Conservation (phyloP, 208 protist genomes). For the Porcisia hertigi region DNA sequence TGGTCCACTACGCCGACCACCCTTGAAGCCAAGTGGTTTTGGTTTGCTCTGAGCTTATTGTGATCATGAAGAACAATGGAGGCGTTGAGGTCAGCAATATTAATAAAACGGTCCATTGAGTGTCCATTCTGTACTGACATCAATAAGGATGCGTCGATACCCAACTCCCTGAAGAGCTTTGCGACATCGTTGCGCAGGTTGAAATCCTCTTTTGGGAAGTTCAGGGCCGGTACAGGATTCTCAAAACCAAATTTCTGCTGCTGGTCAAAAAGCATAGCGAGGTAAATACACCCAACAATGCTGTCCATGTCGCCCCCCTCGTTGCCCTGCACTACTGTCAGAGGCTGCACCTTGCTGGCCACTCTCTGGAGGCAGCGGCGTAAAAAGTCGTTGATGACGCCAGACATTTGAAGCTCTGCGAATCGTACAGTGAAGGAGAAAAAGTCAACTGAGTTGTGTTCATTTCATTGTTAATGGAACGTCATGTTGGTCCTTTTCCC, state of each 20-base stretch:
- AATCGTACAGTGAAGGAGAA: not conserved
- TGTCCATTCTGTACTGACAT: conserved; percentile 40
- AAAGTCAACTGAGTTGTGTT: conserved; percentile 4
- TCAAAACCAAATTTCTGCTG: conserved; percentile 22
- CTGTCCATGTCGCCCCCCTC: conserved; percentile 91
- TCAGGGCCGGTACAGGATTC: conserved; percentile 67
- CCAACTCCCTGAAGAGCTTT: conserved; percentile 51
- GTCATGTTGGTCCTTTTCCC: not conserved
- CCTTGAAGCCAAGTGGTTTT: conserved; percentile 32
- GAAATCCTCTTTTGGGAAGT: conserved; percentile 78
- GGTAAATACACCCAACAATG: conserved; percentile 81
- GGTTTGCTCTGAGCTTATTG: conserved; percentile 63
- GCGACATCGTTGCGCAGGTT: conserved; percentile 73
- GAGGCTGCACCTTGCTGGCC: conserved; percentile 12
- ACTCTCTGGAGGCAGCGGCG: conserved; percentile 32
- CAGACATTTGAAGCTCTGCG: conserved; percentile 31
- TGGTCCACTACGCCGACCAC: conserved; percentile 85
- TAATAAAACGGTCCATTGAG: conserved; percentile 26
- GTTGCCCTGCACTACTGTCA: conserved; percentile 79
- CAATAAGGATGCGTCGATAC: conserved; percentile 44
- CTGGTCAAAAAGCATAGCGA: conserved; percentile 69
- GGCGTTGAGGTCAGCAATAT: conserved; percentile 31
- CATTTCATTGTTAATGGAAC: not conserved
- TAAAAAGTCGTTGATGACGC: conserved; percentile 73
- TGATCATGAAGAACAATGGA: conserved; percentile 84